Evolutionary conservation across 805 yeast species (phyloP), one percentile per base, ranked within the genome.

Genomic region (Blastobotrys peoriensis): DNA sequence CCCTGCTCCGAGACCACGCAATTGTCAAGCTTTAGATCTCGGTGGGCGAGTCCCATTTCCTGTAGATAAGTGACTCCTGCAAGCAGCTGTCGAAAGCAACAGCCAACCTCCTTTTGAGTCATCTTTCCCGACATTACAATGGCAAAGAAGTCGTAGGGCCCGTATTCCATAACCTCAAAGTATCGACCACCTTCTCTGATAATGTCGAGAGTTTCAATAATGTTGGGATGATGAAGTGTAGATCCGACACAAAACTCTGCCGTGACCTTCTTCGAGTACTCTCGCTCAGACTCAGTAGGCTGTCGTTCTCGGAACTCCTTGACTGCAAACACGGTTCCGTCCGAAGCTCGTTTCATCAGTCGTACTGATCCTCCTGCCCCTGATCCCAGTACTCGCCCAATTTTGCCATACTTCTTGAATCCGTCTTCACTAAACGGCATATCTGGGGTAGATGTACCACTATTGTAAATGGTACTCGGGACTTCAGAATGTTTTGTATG

Each of bases 341-440:
- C 81, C 0, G 74, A 61, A 23, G 76, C 71, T 42, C 83, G 74
- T 47, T 78, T 76, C 47, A 88, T 83, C 43, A 86, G 72, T 35
- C 83, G 75, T n/a, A 89, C 98, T 0, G 93, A 82, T 1, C 98
- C 97, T 19, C 95, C 89, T 1, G 97, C 97, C 10, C 98, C 98
- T 46, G 89, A 79, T 18, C 98, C 98, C 40, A 87, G 68, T 18
- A 82, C 69, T 50, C 75, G 74, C 9, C 94, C 94, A 2, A 81
- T 75, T 19, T 78, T 71, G 34, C 94, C 93, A 63, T 86, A 87
- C 55, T 83, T 81, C 43, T 78, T 73, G 45, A 77, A 62, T 8
- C 67, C 66, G 33, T 61, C 65, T 40, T 68, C 74, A 43, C 60
- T 62, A 47, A 66, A 69, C 15, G 73, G 71, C 47, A 62, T 52